Conservation (phyloP, 2,329 filamentous ascomycete species). For the Penicillium sp. region DNA sequence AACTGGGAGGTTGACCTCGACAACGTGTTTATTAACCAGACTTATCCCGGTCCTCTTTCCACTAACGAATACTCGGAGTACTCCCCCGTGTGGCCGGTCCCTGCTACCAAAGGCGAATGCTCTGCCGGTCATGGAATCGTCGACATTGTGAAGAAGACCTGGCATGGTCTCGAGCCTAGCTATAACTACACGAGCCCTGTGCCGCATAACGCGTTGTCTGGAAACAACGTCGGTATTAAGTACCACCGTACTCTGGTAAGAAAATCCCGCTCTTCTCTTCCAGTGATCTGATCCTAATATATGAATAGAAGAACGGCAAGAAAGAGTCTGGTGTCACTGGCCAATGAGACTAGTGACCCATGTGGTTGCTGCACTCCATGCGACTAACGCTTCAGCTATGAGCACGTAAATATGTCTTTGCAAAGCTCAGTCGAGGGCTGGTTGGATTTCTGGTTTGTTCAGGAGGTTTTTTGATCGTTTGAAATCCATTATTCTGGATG, state of each 20-base stretch:
- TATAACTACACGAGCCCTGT: conserved; percentile 38
- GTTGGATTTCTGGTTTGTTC: background rate
- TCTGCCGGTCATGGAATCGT: conserved; percentile 37
- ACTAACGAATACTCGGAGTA: conserved; percentile 26
- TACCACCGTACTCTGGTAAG: conserved; percentile 21
- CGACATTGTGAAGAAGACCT: conserved; percentile 35
- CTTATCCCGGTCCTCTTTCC: conserved; percentile 50
- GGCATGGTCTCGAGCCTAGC: conserved; percentile 26
- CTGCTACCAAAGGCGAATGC: conserved; percentile 29
- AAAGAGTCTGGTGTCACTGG: conserved; percentile 14
- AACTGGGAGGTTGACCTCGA: conserved; percentile 41
- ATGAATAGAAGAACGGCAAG: conserved; percentile 16
- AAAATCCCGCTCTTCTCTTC: background rate
- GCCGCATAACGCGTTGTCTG: conserved; percentile 27
- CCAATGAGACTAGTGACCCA: background rate
- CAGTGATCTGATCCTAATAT: background rate
- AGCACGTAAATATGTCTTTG: background rate
- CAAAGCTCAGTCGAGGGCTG: background rate
- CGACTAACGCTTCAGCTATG: background rate
- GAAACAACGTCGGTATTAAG: conserved; percentile 28
- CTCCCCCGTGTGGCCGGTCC: conserved; percentile 30
- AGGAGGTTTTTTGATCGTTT: background rate
- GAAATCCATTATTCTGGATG: background rate
- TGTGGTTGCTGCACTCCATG: background rate
- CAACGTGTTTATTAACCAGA: conserved; percentile 51